A percentile compares a stretch with the other conserved stretches of the same genome.
Evolutionary conservation across 129 eudicot genomes (phyloP).

Genomic region (Saposhnikovia divaricata): DNA sequence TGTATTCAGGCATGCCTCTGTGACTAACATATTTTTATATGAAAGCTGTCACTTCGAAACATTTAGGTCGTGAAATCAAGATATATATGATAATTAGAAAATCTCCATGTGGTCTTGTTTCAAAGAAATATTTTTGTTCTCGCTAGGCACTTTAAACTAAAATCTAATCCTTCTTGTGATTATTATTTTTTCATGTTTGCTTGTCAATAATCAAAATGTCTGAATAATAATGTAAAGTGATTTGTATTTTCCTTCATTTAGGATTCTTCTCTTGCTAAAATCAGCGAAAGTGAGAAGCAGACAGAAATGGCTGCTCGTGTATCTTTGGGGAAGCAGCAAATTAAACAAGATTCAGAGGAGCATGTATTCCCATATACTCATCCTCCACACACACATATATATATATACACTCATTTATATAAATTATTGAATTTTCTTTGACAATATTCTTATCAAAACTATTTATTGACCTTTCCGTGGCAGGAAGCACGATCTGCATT

Average conservation of each 20-base stretch:
- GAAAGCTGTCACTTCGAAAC: neutral
- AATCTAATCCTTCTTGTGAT: neutral
- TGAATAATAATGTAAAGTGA: neutral
- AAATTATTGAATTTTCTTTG: neutral
- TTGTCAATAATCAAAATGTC: neutral
- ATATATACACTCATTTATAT: neutral
- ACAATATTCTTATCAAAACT: neutral
- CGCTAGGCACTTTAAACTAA: neutral
- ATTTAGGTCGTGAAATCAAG: neutral
- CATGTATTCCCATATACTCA: slow-evolving; percentile 39
- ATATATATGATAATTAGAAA: neutral
- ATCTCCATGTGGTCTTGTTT: neutral
- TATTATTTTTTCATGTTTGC: neutral
- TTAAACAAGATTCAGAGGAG: slow-evolving; percentile 72
- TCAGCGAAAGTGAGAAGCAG: slow-evolving; percentile 72
- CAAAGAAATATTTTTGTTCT: neutral
- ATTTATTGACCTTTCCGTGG: neutral
- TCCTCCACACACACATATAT: neutral
- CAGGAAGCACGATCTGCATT: slow-evolving; percentile 84
- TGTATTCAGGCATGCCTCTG: no score
- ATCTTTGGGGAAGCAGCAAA: slow-evolving; percentile 84
- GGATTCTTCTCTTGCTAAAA: slow-evolving; percentile 81
- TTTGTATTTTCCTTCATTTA: slow-evolving; percentile 15
- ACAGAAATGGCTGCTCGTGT: slow-evolving; percentile 80
- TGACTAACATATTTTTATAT: no score